Percentiles rank a stretch among this genome's conserved stretches.
These are phyloP conservation scores for Pseudogymnoascus sp. DNA, from an alignment of 2,329 filamentous ascomycete genomes.

Conservation along the genomic window DNA sequence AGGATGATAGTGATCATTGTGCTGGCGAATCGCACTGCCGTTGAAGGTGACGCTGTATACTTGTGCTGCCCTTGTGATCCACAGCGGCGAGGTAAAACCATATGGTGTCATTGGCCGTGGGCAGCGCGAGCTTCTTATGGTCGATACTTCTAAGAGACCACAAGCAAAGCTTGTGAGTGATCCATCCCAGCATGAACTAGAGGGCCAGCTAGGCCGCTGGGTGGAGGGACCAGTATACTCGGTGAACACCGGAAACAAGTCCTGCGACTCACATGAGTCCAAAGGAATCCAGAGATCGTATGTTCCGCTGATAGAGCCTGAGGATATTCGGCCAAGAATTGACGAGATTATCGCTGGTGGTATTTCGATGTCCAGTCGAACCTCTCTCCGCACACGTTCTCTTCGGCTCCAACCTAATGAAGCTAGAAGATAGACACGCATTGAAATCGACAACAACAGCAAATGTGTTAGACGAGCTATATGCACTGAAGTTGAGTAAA, in stretches of 20 bases:
- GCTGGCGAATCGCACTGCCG: constrained; percentile 63
- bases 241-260: not conserved
- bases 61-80: constrained; percentile 64
- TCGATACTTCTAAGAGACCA: constrained; percentile 43
- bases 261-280: not conserved
- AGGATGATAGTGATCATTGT: constrained; percentile 56
- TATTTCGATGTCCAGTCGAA: constrained; percentile 10
- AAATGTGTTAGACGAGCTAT: not conserved
- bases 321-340: not conserved
- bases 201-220: no score
- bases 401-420: not conserved
- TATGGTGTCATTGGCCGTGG: constrained; percentile 66
- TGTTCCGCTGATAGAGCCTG: not conserved
- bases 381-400: constrained; percentile 1
- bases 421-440: not conserved
- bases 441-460: not conserved
- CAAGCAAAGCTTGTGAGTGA: constrained; percentile 21
- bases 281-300: not conserved
- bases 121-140: constrained; percentile 59
- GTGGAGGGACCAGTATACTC: not conserved
- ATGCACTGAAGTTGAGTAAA: not conserved
- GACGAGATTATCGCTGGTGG: constrained; percentile 2
- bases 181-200: not conserved
- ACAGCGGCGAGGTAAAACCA: constrained; percentile 56
- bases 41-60: constrained; percentile 59